Evolutionary conservation across 1,139 yeast species (phyloP).

Genomic region (Chernovozyma aurita): DNA sequence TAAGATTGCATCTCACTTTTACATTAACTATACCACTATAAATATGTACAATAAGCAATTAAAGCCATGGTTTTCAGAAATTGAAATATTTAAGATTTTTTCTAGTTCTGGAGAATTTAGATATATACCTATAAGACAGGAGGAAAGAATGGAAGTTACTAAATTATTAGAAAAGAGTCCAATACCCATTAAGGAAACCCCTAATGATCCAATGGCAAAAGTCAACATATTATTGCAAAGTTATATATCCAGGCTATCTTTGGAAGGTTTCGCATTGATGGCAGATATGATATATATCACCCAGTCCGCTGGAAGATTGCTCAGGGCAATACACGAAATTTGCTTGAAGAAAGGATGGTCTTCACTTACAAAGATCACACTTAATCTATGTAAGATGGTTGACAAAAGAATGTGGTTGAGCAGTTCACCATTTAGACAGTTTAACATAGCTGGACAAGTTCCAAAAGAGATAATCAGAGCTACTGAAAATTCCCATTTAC

Average conservation of each 20-base stretch:
- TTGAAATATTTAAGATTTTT: conserved; percentile 75
- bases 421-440: conserved; percentile 84
- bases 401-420: conserved; percentile 82
- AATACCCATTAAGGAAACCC: conserved; percentile 72
- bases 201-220: conserved; percentile 74
- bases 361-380: conserved; percentile 48
- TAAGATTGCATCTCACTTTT: conserved; percentile 79
- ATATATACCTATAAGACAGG: conserved; percentile 78
- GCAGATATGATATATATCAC: conserved; percentile 93
- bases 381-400: conserved; percentile 74
- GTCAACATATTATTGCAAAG: conserved; percentile 79
- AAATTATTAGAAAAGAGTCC: conserved; percentile 76
- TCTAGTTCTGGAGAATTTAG: conserved; percentile 82
- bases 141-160: conserved; percentile 74
- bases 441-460: conserved; percentile 51
- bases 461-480: conserved; percentile 68
- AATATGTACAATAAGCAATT: conserved; percentile 55
- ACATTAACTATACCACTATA: conserved; percentile 74
- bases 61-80: conserved; percentile 60
- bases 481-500: conserved; percentile 76
- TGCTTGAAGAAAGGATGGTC: conserved; percentile 74
- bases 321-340: conserved; percentile 83
- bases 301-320: conserved; percentile 87
- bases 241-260: conserved; percentile 65
- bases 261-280: conserved; percentile 88